Evolutionary conservation across 108 stramenopile genomes (phyloP).

Genomic region (Aurantiochytrium sp.): DNA sequence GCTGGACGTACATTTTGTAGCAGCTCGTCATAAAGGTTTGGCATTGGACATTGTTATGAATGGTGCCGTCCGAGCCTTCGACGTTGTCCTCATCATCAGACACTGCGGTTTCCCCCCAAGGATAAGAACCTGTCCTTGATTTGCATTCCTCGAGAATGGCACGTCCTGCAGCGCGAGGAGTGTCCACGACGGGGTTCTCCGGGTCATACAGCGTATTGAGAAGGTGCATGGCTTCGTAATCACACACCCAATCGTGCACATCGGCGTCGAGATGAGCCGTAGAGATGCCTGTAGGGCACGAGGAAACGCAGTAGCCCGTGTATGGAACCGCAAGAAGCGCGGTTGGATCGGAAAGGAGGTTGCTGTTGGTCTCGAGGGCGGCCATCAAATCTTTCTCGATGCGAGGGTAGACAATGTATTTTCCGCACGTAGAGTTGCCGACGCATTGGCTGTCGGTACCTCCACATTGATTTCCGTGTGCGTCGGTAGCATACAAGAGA

Average conservation of each 20-base stretch:
- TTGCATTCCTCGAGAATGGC: not conserved
- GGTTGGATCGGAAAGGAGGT: not conserved
- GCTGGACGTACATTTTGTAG: not conserved
- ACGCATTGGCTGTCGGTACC: not conserved
- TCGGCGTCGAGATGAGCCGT: not conserved
- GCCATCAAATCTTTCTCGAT: not conserved
- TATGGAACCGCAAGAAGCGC: not conserved
- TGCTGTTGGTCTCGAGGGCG: not conserved
- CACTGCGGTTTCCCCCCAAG: not conserved
- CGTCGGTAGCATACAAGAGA: not conserved
- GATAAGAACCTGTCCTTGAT: not conserved
- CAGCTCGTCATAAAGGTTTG: not conserved
- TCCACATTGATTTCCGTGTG: not conserved
- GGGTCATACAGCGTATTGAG: not conserved
- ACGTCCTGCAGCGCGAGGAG: not conserved
- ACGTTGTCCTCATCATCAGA: not conserved
- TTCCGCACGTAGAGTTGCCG: not conserved
- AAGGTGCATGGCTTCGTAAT: not conserved
- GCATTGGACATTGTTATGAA: not conserved
- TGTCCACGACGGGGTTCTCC: not conserved
- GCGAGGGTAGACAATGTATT: conserved; percentile 6
- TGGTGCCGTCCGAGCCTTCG: not conserved
- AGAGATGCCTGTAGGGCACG: not conserved
- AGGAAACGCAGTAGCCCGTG: not conserved
- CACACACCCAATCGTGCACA: not conserved